phyloP scores from a whole-genome alignment of 768 basidiomycete species.

The Kwoniella bestiolae region DNA sequence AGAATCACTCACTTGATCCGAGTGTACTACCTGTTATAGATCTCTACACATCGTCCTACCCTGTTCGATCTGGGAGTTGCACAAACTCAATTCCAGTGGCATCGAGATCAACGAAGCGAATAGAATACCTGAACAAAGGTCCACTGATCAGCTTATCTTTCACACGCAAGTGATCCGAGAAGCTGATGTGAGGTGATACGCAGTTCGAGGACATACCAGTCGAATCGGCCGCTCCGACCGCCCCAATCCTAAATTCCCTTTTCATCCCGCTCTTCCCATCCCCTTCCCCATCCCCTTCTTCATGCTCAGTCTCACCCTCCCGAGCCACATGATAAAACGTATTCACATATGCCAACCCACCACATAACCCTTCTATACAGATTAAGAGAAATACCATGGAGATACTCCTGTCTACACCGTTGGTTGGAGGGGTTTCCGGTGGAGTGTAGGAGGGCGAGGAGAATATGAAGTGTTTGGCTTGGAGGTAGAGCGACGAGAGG shows the following conservation, averaged over 20 bases:
- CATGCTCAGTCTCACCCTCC: slow-evolving; percentile 58
- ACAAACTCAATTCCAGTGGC: slow-evolving; percentile 52
- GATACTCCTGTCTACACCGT: slow-evolving; percentile 62
- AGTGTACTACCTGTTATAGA: no score
- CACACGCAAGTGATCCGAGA: neutral
- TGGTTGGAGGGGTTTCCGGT: slow-evolving; percentile 43
- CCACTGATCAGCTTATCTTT: neutral
- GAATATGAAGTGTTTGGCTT: slow-evolving; percentile 57
- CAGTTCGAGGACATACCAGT: slow-evolving; percentile 37
- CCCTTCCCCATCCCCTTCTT: slow-evolving; percentile 59
- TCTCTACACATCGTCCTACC: slow-evolving; percentile 51
- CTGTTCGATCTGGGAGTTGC: slow-evolving; percentile 47
- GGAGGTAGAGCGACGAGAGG: slow-evolving; percentile 58
- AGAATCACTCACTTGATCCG: no score
- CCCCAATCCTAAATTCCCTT: slow-evolving; percentile 52
- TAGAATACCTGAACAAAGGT: slow-evolving; percentile 50
- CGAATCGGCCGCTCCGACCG: slow-evolving; percentile 51
- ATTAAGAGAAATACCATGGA: slow-evolving; percentile 74
- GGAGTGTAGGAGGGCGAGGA: slow-evolving; percentile 71
- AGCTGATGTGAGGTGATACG: neutral
- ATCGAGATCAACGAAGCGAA: slow-evolving; percentile 54
- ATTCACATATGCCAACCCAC: slow-evolving; percentile 76
- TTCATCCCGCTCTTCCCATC: slow-evolving; percentile 58
- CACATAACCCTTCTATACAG: slow-evolving; percentile 86
- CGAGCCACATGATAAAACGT: slow-evolving; percentile 49